Base-by-base conservation (phyloP, 257 asterid genomes). In the Solanum pennellii region DNA sequence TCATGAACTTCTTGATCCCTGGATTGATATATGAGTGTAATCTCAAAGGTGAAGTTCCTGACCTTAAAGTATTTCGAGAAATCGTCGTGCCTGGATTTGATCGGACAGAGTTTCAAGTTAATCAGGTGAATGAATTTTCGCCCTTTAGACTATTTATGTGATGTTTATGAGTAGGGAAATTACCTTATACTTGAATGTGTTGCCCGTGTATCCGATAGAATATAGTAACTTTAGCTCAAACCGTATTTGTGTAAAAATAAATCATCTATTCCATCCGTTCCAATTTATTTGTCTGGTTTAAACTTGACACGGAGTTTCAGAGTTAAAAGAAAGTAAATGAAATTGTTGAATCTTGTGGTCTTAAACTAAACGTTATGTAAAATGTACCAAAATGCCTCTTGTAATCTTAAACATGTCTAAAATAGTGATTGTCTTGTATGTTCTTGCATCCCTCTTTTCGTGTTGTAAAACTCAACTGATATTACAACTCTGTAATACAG, bases 1-100 rank as follows among this genome's bases (percentile, higher is more conserved):
- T 95, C 90, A 93, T 96, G 77, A 97, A 95, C 94, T 97, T 95
- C 89, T 96, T 97, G 69, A 91, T 95, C 85, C 99, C 99, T 10
- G 98, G 95, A 29, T 93, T 93, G 25, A 94, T 94, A 80, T 96
- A 95, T 90, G 89, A 89, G 89, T 96, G 98, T 91, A 89, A 93
- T 76, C 92, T 97, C 37, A 94, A 91, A 52, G 89, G 90, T 27
- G 91, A 87, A 16, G 92, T 73, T 80, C 98, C 98, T 25, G 91
- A 91, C 41, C 89, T 96, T 93, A 92, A 47, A 88, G 92, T 93
- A 87, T 95, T 94, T 88, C 92, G 96, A 35, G 99, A 97, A 92
- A 94, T 80, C 82, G 87, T 88, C 84, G 96, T 96, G 45, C 98
- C 98, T 37, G 96, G 95, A 33, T 97, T 96, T 93, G 98, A 95